Conservation (phyloP, 768 basidiomycete genomes). For the Pisolithus sp. region DNA sequence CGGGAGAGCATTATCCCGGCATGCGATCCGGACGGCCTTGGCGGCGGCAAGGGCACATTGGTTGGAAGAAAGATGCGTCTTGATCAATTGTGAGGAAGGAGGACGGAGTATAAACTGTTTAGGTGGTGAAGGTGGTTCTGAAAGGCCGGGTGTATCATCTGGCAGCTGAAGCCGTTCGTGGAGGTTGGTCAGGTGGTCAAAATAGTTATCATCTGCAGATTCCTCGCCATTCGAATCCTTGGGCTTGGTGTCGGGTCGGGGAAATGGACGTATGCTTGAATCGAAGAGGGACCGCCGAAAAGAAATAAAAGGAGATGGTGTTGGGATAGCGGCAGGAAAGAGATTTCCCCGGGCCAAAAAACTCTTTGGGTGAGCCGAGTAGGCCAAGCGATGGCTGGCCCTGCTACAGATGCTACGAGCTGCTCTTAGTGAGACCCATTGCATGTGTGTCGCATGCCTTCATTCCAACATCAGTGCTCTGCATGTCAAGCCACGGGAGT, state of each 20-base stretch:
- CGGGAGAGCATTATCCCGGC: constrained; percentile 35
- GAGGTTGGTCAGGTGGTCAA: background rate
- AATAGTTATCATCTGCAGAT: background rate
- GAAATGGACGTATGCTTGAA: background rate
- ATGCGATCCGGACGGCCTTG: constrained; percentile 44
- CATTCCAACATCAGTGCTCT: background rate
- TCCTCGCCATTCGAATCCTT: background rate
- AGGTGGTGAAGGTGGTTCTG: background rate
- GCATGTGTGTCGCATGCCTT: constrained; percentile 67
- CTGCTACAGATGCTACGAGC: constrained; percentile 37
- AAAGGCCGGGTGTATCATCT: background rate
- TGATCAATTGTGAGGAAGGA: background rate
- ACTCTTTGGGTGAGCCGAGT: background rate
- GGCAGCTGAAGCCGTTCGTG: background rate
- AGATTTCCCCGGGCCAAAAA: background rate
- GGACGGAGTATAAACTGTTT: background rate
- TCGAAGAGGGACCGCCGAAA: constrained; percentile 7
- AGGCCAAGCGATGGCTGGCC: constrained; percentile 1
- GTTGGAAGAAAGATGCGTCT: constrained; percentile 5
- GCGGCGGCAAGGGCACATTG: constrained; percentile 33
- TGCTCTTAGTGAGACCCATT: constrained; percentile 54
- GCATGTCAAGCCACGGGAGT: background rate
- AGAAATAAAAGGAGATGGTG: background rate
- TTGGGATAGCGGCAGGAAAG: background rate
- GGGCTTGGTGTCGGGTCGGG: constrained; percentile 5